Base-by-base conservation (phyloP, 2,329 filamentous ascomycete genomes). In the Ophiobolus disseminans region DNA sequence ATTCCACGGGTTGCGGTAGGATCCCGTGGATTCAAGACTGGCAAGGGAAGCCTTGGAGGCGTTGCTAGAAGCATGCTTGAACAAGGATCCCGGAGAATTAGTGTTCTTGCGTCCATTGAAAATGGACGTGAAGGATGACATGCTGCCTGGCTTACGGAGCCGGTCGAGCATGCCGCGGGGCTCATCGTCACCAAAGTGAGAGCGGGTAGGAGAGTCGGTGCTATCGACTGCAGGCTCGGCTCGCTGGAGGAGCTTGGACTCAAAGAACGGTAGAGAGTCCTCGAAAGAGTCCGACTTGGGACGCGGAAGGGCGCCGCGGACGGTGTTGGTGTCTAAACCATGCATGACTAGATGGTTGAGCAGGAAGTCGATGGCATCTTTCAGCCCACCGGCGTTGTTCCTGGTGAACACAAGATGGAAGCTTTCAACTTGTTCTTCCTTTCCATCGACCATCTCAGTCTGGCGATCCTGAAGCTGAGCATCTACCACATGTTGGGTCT, bases 271-370 rank as follows among this genome's bases (percentile, higher is more conserved):
- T 42, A 97, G 82, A 6, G 93, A 96, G 64, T 99, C 93, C 72
- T 99, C 94, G 58, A 99, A 99, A 0, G 94, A 97, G 73, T 99
- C 94, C 1, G 94, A 97, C 78, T 97, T 97, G 55, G 94, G 94
- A n/a, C 94, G 89, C 16, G 93, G 91, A 58, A 97, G 94, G n/a
- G 91, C 87, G 42, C 94, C 94, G 73, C 95, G 95, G 66, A 97
- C 86, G 32, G 91, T 87, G 48, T 60, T 72, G 21, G 84, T 89
- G 64, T 97, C 91, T n/a, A 97, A 85, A n/a, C 90, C 89, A 37
- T 91, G 88, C 35, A 90, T 88, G 21, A 95, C 89, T 53, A 97
- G 84, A 53, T 91, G 86, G 34, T 90, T 86, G 62, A 94, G 88
- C 60, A 99, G 80, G 71, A 95, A 96, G 64, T 99, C 94, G 64